phyloP scores from a whole-genome alignment of 75 land plant genomes.

The Adiantum capillusveneris region DNA sequence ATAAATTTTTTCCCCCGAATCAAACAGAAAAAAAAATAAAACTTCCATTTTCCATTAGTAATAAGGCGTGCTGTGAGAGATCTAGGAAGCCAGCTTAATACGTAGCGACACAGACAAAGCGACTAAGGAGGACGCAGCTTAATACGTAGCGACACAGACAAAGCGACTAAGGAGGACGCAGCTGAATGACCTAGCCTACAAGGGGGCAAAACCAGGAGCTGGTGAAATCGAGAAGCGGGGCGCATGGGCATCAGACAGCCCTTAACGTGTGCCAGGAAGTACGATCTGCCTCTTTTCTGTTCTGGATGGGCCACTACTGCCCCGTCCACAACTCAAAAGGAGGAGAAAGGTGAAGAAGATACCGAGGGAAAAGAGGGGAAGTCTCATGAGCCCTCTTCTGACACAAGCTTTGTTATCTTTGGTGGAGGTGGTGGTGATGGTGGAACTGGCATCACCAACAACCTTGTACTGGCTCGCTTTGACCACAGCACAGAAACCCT shows the following conservation, averaged over 20 bases:
- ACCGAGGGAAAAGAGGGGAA: slow-evolving; percentile 10
- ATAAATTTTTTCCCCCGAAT: no score
- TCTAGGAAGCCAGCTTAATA: no score
- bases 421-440: slow-evolving; percentile 83
- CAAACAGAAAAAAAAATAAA: no score
- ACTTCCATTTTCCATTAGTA: no score
- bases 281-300: slow-evolving; percentile 54
- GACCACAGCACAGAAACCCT: slow-evolving; percentile 38
- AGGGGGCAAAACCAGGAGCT: no score
- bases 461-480: slow-evolving; percentile 32
- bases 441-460: slow-evolving; percentile 54
- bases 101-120: no score
- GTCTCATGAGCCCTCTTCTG: background rate
- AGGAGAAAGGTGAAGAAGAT: slow-evolving; percentile 9
- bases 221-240: no score
- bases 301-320: slow-evolving; percentile 36
- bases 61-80: no score
- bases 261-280: slow-evolving; percentile 29
- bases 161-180: no score
- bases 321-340: slow-evolving; percentile 1
- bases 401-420: slow-evolving; percentile 24
- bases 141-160: no score
- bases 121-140: no score
- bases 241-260: slow-evolving; percentile 5
- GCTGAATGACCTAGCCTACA: no score